Conservation (phyloP, 1,284 basidiomycete genomes). For the Cryptococcus amylolentus region DNA sequence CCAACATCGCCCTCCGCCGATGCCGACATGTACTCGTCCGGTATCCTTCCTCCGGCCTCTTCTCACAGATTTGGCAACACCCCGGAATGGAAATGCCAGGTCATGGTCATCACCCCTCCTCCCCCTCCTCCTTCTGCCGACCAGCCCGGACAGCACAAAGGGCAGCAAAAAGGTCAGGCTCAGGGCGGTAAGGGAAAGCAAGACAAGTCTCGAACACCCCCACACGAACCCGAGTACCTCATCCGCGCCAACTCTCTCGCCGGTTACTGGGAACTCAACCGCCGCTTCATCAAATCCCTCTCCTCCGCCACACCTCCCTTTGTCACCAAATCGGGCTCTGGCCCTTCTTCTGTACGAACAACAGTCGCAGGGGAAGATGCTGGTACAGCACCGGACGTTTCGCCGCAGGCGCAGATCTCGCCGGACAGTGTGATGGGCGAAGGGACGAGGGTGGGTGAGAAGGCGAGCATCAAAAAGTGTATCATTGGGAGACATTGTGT, state of each 20-base stretch:
- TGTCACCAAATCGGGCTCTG: background rate
- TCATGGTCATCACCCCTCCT: slow-evolving; percentile 25
- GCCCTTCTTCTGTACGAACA: background rate
- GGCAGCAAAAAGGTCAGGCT: slow-evolving; percentile 13
- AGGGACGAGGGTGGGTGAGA: slow-evolving; percentile 77
- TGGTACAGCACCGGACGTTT: slow-evolving; percentile 44
- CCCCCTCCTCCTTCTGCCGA: background rate
- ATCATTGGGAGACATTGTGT: slow-evolving; percentile 83
- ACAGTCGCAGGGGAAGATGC: slow-evolving; percentile 27
- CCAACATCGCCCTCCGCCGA: slow-evolving; percentile 5
- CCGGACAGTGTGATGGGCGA: slow-evolving; percentile 77
- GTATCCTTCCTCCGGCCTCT: background rate
- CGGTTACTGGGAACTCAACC: slow-evolving; percentile 76
- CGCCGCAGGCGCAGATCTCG: slow-evolving; percentile 74
- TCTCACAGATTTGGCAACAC: background rate
- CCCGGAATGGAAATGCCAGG: slow-evolving; percentile 38
- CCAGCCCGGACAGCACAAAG: slow-evolving; percentile 7
- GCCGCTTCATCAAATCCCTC: slow-evolving; percentile 45
- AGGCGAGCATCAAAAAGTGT: slow-evolving; percentile 79
- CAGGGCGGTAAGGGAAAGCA: slow-evolving; percentile 17
- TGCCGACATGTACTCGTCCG: slow-evolving; percentile 7
- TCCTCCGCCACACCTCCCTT: background rate
- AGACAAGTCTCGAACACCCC: slow-evolving; percentile 18
- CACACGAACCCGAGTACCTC: slow-evolving; percentile 54
- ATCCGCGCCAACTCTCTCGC: slow-evolving; percentile 79